phyloP scores from a whole-genome alignment of 768 basidiomycete species.

The Boletus reticuloceps region DNA sequence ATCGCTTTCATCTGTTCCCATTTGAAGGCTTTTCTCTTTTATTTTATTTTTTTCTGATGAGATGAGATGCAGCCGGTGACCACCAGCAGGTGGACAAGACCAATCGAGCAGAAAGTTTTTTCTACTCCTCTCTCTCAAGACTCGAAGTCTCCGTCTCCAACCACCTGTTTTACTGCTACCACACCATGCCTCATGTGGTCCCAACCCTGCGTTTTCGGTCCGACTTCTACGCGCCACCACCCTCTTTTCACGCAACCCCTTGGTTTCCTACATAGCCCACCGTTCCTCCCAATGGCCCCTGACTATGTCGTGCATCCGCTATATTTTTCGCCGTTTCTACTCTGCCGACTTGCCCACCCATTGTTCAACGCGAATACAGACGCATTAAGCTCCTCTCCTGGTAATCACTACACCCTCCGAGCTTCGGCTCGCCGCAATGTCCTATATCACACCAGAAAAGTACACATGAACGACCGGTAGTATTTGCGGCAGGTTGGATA shows the following conservation, averaged over 20 bases:
- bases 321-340: not conserved
- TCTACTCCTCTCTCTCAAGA: not conserved
- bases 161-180: constrained; percentile 1
- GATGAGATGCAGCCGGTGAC: constrained; percentile 11
- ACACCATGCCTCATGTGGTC: constrained; percentile 3
- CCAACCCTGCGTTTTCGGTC: not conserved
- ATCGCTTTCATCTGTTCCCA: constrained; percentile 21
- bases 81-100: constrained; percentile 13
- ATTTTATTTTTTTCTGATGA: constrained; percentile 6
- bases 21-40: constrained; percentile 14
- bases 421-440: constrained; percentile 2
- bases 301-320: not conserved
- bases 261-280: not conserved
- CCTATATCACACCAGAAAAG: constrained; percentile 1
- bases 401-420: not conserved
- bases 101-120: constrained; percentile 20
- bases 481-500: constrained; percentile 10
- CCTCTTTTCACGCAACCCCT: constrained; percentile 6
- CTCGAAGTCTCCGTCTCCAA: constrained; percentile 16
- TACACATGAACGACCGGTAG: constrained; percentile 13
- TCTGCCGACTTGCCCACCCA: not conserved
- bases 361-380: not conserved
- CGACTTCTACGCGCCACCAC: constrained; percentile 1
- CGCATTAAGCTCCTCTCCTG: not conserved
- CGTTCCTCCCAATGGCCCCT: not conserved